A percentile compares a stretch with the other conserved stretches of the same genome.
Evolutionary conservation across 495 filamentous ascomycete genomes (phyloP).

Genomic region (Pyrenula aspistea): DNA sequence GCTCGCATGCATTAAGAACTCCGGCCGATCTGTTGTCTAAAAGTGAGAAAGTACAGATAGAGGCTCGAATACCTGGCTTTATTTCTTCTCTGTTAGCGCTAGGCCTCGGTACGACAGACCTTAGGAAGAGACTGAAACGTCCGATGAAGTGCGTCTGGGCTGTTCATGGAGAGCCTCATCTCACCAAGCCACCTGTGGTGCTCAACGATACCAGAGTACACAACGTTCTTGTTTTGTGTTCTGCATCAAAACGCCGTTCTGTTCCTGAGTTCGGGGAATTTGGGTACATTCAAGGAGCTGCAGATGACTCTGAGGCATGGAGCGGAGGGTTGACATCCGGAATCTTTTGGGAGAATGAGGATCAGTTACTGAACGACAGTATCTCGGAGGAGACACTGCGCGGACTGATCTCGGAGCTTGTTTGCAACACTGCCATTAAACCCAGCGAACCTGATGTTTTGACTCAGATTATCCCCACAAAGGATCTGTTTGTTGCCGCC

Average conservation of each 20-base stretch:
- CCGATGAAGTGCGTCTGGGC: slow-evolving; percentile 32
- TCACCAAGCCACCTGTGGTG: background rate
- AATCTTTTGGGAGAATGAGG: slow-evolving; percentile 63
- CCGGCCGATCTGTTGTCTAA: slow-evolving; percentile 54
- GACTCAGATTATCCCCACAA: slow-evolving; percentile 23
- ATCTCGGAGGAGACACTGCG: slow-evolving; percentile 50
- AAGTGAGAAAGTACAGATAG: slow-evolving; percentile 75
- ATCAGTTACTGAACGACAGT: slow-evolving; percentile 35
- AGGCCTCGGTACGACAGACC: slow-evolving; percentile 33
- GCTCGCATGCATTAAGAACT: slow-evolving; percentile 43
- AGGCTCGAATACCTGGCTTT: slow-evolving; percentile 52
- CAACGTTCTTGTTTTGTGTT: slow-evolving; percentile 65
- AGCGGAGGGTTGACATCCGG: slow-evolving; percentile 60
- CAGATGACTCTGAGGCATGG: slow-evolving; percentile 90
- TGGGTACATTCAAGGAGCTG: slow-evolving; percentile 89
- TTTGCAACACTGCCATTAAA: slow-evolving; percentile 21
- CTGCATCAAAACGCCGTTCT: slow-evolving; percentile 56
- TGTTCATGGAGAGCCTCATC: slow-evolving; percentile 11
- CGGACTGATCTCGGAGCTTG: slow-evolving; percentile 44
- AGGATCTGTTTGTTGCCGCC: slow-evolving; percentile 26
- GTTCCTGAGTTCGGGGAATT: slow-evolving; percentile 55
- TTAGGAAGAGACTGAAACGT: slow-evolving; percentile 23
- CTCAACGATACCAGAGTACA: slow-evolving; percentile 11
- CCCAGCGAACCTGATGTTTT: slow-evolving; percentile 7
- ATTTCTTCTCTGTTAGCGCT: slow-evolving; percentile 36